A percentile compares a stretch with the other conserved stretches of the same genome.
Evolutionary conservation across 2,329 filamentous ascomycete genomes (phyloP).

Genomic region (Penicillium palitans): DNA sequence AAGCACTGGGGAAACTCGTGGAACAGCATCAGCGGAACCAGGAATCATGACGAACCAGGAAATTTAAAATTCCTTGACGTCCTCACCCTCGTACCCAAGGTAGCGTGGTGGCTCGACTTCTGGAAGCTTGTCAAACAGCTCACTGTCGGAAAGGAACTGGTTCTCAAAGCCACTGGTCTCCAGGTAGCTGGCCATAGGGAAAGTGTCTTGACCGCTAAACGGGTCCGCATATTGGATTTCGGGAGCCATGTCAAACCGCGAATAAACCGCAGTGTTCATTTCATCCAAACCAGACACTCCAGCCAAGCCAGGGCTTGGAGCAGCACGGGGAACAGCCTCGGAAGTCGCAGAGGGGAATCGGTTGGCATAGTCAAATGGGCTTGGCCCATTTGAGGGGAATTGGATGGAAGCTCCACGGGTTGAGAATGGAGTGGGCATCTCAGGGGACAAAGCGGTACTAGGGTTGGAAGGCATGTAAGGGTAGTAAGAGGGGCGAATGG

Average conservation of each 20-base stretch:
- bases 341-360: neutral
- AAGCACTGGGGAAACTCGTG: no score
- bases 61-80: neutral
- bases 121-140: neutral
- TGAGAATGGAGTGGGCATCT: neutral
- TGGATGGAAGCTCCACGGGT: neutral
- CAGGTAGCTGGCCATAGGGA: neutral
- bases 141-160: neutral
- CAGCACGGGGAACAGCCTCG: no score
- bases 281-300: neutral
- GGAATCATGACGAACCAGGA: neutral
- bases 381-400: neutral
- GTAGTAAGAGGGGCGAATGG: neutral
- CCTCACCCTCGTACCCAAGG: neutral
- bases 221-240: neutral
- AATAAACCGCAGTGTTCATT: neutral
- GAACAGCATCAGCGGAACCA: neutral
- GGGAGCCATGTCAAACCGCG: neutral
- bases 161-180: neutral
- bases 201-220: neutral
- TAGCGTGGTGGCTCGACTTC: neutral
- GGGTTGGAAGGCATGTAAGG: neutral
- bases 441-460: neutral
- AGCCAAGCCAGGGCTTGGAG: neutral
- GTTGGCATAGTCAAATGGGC: neutral